Evolutionary conservation across 1,139 yeast species (phyloP).

Genomic region (Candida glucosophila): DNA sequence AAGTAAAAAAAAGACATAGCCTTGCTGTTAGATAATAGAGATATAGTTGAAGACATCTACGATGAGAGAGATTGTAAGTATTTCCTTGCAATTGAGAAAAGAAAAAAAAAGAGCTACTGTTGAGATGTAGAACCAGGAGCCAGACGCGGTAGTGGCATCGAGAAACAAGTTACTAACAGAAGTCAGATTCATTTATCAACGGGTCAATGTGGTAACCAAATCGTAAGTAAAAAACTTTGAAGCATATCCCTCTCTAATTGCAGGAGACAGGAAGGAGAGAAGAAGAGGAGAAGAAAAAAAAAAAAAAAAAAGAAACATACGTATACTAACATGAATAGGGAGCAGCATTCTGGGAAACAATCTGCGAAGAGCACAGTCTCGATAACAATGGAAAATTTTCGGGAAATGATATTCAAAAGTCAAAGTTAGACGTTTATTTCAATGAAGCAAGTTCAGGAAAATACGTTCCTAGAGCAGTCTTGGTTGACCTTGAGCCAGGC

Average conservation of each 20-base stretch:
- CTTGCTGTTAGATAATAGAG: neutral
- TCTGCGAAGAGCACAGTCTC: conserved; percentile 93
- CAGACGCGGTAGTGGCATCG: conserved; percentile 1
- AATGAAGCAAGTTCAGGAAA: conserved; percentile 68
- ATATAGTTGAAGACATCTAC: neutral
- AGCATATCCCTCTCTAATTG: neutral
- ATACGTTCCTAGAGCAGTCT: conserved; percentile 88
- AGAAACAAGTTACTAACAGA: no score
- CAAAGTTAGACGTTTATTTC: conserved; percentile 43
- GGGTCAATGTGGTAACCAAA: conserved; percentile 99
- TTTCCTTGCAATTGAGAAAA: no score
- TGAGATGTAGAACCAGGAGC: conserved; percentile 2
- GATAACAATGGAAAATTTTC: conserved; percentile 75
- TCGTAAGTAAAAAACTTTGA: conserved; percentile 39
- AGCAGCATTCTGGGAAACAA: conserved; percentile 97
- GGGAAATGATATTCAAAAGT: conserved; percentile 62
- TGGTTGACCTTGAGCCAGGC: conserved; percentile 90
- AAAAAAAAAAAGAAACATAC: neutral
- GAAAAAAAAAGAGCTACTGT: conserved; percentile 1
- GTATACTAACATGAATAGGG: conserved; percentile 40
- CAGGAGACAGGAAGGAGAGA: conserved; percentile 1
- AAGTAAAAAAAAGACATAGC: neutral
- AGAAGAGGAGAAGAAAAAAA: neutral
- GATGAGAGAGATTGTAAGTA: conserved; percentile 60
- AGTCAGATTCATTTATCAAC: conserved; percentile 93